Evolutionary conservation across 2,329 filamentous ascomycete species (phyloP).

Genomic region (Sporothrix variecibatus): DNA sequence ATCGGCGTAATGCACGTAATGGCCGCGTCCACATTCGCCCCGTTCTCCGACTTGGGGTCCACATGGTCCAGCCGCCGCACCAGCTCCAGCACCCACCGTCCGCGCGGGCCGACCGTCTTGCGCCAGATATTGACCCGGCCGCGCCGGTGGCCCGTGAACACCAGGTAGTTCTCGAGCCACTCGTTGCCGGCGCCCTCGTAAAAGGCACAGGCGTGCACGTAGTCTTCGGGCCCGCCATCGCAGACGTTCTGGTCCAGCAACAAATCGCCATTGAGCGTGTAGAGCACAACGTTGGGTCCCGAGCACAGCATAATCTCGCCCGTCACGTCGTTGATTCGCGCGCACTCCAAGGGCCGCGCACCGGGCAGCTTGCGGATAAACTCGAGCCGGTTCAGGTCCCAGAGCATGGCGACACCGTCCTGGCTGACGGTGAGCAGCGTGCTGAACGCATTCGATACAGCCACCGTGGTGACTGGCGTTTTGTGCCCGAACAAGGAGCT

Average conservation of each 20-base stretch:
- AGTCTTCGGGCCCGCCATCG: conserved; percentile 62
- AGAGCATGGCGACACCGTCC: conserved; percentile 79
- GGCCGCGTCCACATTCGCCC: conserved; percentile 60
- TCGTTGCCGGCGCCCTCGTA: conserved; percentile 91
- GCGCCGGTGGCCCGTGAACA: conserved; percentile 85
- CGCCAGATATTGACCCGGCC: conserved; percentile 82
- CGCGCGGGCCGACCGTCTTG: conserved; percentile 52
- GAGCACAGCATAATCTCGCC: conserved; percentile 87
- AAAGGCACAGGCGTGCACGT: conserved; percentile 79
- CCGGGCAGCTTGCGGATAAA: conserved; percentile 74
- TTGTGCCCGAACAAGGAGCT: conserved; percentile 90
- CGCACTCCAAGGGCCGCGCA: conserved; percentile 65
- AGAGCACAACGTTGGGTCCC: conserved; percentile 72
- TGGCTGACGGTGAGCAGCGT: conserved; percentile 80
- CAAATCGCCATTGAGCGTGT: conserved; percentile 83
- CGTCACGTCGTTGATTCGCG: conserved; percentile 84
- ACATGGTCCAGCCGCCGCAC: conserved; percentile 81
- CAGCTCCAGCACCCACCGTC: conserved; percentile 74
- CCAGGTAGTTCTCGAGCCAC: conserved; percentile 81
- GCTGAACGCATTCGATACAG: conserved; percentile 84
- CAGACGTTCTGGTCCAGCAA: conserved; percentile 83
- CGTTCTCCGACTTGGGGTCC: conserved; percentile 65
- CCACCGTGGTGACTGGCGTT: conserved; percentile 76
- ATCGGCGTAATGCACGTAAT: conserved; percentile 87
- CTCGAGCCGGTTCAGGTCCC: conserved; percentile 89